Evolutionary conservation across 495 filamentous ascomycete genomes (phyloP).

Genomic region (Penicillium steckii): DNA sequence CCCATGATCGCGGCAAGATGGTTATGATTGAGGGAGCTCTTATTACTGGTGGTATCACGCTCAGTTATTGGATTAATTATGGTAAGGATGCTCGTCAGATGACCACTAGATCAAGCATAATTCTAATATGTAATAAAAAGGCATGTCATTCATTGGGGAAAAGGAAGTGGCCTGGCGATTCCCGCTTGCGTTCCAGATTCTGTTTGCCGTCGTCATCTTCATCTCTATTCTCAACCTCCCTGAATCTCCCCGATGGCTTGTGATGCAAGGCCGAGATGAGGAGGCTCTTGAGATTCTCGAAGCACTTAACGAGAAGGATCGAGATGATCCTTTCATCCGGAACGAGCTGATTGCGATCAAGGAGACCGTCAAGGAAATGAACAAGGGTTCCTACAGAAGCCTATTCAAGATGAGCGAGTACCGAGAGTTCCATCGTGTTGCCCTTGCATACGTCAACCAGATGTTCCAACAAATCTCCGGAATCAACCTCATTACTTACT

Average conservation of each 20-base stretch:
- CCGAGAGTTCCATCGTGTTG: slow-evolving; percentile 65
- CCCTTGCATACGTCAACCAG: slow-evolving; percentile 61
- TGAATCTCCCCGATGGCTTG: slow-evolving; percentile 72
- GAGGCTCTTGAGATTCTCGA: slow-evolving; percentile 64
- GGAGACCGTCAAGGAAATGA: slow-evolving; percentile 65
- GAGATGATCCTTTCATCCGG: slow-evolving; percentile 53
- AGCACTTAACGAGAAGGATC: slow-evolving; percentile 38
- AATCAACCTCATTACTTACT: slow-evolving; percentile 72
- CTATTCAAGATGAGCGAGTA: slow-evolving; percentile 47
- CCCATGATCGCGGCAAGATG: slow-evolving; percentile 68
- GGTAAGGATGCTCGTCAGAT: slow-evolving; percentile 27
- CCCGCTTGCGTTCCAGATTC: slow-evolving; percentile 68
- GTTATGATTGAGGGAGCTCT: slow-evolving; percentile 74
- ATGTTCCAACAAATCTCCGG: slow-evolving; percentile 57
- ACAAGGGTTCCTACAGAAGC: slow-evolving; percentile 56
- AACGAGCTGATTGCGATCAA: slow-evolving; percentile 54
- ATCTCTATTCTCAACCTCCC: slow-evolving; percentile 58
- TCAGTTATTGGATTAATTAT: slow-evolving; percentile 74
- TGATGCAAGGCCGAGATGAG: slow-evolving; percentile 60
- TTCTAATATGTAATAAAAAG: slow-evolving; percentile 6
- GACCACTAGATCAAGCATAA: not conserved
- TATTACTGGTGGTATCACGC: slow-evolving; percentile 64
- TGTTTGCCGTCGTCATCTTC: slow-evolving; percentile 61
- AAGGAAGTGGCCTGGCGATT: slow-evolving; percentile 65
- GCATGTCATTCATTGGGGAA: slow-evolving; percentile 57